Evolutionary conservation across 164 flowering plant species (phyloP).

Genomic region (Amborella trichopoda): DNA sequence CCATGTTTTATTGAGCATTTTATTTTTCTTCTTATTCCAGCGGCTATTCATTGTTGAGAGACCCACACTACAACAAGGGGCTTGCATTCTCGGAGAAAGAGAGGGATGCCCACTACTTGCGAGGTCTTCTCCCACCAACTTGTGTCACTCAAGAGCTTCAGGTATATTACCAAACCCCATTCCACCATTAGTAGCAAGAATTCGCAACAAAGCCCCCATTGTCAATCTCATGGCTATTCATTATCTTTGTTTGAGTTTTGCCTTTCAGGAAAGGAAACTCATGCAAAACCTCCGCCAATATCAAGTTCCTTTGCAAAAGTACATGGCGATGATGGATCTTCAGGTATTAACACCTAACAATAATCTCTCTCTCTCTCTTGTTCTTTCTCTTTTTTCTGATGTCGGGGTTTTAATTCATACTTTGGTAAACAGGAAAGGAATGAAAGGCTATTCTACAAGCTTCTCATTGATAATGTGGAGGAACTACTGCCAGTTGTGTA

Average conservation of each 20-base stretch:
- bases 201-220: too few species aligned
- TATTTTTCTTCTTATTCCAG: conserved; percentile 21
- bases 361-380: background rate
- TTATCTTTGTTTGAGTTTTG: background rate
- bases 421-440: conserved; percentile 62
- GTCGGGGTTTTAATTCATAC: background rate
- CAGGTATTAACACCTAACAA: conserved; percentile 44
- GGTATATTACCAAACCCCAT: too few species aligned
- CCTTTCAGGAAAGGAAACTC: conserved; percentile 58
- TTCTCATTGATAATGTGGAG: conserved; percentile 72
- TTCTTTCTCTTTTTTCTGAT: background rate
- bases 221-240: background rate
- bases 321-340: conserved; percentile 74
- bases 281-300: conserved; percentile 56
- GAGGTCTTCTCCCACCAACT: conserved; percentile 75
- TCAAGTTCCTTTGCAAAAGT: conserved; percentile 69
- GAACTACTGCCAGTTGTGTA: conserved; percentile 75
- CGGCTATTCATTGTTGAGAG: conserved; percentile 62
- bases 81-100: conserved; percentile 65
- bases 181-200: too few species aligned
- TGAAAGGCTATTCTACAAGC: conserved; percentile 75
- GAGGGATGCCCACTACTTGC: conserved; percentile 72
- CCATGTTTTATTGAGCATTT: background rate
- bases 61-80: conserved; percentile 80
- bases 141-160: conserved; percentile 50